Conservation (phyloP, 805 yeast genomes). For the Lipomyces kockii region DNA sequence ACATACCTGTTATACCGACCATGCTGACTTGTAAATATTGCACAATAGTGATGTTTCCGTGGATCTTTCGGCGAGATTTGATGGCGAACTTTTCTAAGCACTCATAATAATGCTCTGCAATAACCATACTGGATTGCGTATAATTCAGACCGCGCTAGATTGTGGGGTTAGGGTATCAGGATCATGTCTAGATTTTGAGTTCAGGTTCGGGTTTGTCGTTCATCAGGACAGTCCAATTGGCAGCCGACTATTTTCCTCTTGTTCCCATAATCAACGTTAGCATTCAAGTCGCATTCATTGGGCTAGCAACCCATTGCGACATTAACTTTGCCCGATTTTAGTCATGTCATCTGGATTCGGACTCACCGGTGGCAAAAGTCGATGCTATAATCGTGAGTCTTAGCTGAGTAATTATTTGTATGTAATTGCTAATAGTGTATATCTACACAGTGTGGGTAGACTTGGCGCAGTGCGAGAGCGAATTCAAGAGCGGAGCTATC, state of each 20-base stretch:
- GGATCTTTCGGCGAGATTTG: slow-evolving; percentile 13
- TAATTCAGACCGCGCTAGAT: neutral
- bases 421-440: neutral
- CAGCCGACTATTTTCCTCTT: neutral
- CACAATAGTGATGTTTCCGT: slow-evolving; percentile 15
- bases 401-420: neutral
- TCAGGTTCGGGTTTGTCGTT: neutral
- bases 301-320: neutral
- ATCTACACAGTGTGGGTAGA: slow-evolving; percentile 24
- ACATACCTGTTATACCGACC: slow-evolving; percentile 25
- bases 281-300: neutral
- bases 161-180: neutral
- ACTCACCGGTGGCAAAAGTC: slow-evolving; percentile 52
- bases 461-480: slow-evolving; percentile 24
- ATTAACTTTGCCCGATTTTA: neutral
- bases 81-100: neutral
- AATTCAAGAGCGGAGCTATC: slow-evolving; percentile 9
- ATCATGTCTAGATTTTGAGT: neutral
- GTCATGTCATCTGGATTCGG: slow-evolving; percentile 50
- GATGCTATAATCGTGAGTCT: slow-evolving; percentile 52
- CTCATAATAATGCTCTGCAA: no score
- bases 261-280: neutral
- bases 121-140: neutral
- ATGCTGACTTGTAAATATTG: neutral
- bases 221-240: neutral